Evolutionary conservation across 2,329 filamentous ascomycete species (phyloP).

Genomic region (Alternaria atra): DNA sequence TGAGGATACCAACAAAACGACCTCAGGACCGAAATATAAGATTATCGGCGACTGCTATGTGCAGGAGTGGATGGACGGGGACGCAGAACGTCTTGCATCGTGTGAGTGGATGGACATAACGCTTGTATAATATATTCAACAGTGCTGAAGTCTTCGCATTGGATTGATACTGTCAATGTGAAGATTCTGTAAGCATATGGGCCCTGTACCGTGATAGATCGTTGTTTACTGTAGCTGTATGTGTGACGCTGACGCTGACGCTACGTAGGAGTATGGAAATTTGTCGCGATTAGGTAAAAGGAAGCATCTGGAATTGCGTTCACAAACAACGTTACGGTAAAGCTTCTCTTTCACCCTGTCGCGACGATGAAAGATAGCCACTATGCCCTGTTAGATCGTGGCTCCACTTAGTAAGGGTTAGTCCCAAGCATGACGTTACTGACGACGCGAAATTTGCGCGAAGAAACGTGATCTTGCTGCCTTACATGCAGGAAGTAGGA

Average conservation of each 20-base stretch:
- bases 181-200: not conserved
- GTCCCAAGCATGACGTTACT: not conserved
- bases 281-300: not conserved
- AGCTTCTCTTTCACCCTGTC: no score
- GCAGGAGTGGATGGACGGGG: not conserved
- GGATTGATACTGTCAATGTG: accelerated
- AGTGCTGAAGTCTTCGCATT: not conserved
- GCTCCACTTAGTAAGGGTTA: not conserved
- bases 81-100: not conserved
- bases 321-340: no score
- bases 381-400: not conserved
- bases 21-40: not conserved
- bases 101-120: not conserved
- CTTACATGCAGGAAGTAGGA: conserved; percentile 2
- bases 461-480: conserved; percentile 2
- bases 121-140: not conserved
- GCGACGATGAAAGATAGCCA: not conserved
- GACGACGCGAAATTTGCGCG: not conserved
- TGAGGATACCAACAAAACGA: not conserved
- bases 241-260: not conserved
- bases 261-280: not conserved
- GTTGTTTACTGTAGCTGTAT: not conserved
- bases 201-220: not conserved
- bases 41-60: conserved; percentile 10
- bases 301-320: no score